Evolutionary conservation across 352 stramenopile genomes (phyloP).

Genomic region (Phytopythium ostracodes): DNA sequence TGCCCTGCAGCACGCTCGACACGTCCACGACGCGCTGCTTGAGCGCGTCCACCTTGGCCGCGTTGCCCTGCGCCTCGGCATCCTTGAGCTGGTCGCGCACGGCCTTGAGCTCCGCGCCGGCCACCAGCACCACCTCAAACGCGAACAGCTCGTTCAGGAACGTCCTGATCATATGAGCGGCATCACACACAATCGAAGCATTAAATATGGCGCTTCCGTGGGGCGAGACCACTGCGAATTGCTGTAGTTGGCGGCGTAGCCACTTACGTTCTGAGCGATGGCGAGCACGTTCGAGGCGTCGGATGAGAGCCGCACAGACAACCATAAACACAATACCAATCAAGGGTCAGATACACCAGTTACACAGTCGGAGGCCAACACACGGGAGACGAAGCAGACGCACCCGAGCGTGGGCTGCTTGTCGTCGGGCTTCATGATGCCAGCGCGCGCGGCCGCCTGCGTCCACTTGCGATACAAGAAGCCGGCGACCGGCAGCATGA

Average conservation of each 20-base stretch:
- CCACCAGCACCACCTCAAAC: constrained; percentile 62
- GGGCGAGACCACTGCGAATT: no score
- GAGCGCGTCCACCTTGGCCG: constrained; percentile 39
- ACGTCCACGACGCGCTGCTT: constrained; percentile 53
- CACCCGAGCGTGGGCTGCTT: constrained; percentile 42
- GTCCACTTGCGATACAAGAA: constrained; percentile 52
- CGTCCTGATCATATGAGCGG: constrained; percentile 13
- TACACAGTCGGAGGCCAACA: no score
- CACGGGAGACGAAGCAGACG: background rate
- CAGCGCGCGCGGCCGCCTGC: constrained; percentile 11
- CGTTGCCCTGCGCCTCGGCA: constrained; percentile 36
- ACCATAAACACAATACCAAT: no score
- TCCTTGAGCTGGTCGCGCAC: constrained; percentile 47
- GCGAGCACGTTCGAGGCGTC: background rate
- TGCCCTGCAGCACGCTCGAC: constrained; percentile 47
- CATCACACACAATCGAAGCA: background rate
- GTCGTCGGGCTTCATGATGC: constrained; percentile 8
- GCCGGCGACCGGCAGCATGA: constrained; percentile 38
- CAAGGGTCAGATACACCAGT: background rate
- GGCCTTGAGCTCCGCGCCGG: constrained; percentile 54
- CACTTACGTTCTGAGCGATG: background rate
- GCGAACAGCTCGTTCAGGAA: constrained; percentile 65
- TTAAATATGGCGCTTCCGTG: background rate
- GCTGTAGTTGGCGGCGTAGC: background rate
- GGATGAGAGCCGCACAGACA: no score